Conservation (phyloP, 2,329 filamentous ascomycete genomes). For the Aureobasidium sp. region DNA sequence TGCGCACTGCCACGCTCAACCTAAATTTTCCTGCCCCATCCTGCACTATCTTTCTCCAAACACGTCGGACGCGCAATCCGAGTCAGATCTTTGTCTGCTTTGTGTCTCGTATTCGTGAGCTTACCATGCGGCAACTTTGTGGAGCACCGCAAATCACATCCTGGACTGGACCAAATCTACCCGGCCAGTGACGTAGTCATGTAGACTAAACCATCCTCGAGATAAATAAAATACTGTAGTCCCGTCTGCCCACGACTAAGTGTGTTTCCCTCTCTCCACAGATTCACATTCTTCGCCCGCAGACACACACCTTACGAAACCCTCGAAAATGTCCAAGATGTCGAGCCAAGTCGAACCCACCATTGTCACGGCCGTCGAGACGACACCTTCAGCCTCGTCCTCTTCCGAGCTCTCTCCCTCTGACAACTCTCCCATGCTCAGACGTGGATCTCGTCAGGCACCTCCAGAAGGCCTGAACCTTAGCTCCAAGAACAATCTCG, state of each 20-base stretch:
- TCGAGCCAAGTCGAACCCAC: constrained; percentile 10
- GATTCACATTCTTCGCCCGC: neutral
- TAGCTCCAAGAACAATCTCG: neutral
- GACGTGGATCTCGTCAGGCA: constrained; percentile 1
- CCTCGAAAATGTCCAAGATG: constrained; percentile 7
- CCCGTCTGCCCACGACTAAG: neutral
- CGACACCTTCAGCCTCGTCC: neutral
- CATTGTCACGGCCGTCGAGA: neutral
- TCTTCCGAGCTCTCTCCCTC: neutral
- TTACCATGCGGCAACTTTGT: neutral
- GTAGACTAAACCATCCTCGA: neutral
- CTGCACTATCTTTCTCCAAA: neutral
- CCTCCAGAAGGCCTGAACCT: neutral
- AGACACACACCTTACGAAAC: neutral
- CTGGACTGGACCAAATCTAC: neutral
- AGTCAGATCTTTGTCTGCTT: constrained; percentile 11
- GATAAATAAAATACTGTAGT: constrained; percentile 3
- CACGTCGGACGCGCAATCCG: constrained; percentile 8
- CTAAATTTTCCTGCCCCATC: neutral
- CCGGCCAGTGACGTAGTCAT: constrained; percentile 4
- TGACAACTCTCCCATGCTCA: neutral
- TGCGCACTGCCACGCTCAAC: constrained; percentile 6
- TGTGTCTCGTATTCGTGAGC: constrained; percentile 12
- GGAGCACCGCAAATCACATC: constrained; percentile 9
- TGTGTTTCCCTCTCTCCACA: neutral